These are phyloP conservation scores for Phytophthora fragariaefolia DNA, from an alignment of 352 stramenopile species.

Conservation along the genomic window DNA sequence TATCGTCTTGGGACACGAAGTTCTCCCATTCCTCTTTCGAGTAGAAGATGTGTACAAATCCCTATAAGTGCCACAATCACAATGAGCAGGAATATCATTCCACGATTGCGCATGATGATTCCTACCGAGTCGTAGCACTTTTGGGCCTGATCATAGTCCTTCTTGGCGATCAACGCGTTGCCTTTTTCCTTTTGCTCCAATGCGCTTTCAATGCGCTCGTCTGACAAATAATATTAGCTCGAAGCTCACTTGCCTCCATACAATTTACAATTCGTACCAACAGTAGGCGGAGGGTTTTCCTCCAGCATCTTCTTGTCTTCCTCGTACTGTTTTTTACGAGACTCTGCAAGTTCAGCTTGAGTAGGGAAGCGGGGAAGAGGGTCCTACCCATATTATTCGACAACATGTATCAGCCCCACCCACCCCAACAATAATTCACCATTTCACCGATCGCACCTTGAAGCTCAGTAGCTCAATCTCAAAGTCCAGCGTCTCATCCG, in stretches of 20 bases:
- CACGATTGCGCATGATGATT: too few species aligned
- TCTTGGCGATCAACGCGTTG: constrained; percentile 66
- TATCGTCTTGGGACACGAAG: constrained; percentile 72
- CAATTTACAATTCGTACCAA: constrained; percentile 50
- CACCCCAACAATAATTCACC: background rate
- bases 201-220: constrained; percentile 72
- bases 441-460: constrained; percentile 45
- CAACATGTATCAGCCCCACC: constrained; percentile 1
- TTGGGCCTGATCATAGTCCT: constrained; percentile 81
- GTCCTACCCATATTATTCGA: constrained; percentile 44
- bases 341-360: constrained; percentile 84
- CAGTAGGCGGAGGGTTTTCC: constrained; percentile 80
- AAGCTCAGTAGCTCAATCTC: constrained; percentile 87
- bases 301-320: constrained; percentile 88
- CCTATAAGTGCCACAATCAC: constrained; percentile 44
- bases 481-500: constrained; percentile 87
- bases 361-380: constrained; percentile 82
- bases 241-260: background rate
- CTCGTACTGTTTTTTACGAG: constrained; percentile 80
- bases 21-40: constrained; percentile 88
- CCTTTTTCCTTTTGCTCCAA: constrained; percentile 85
- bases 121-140: constrained; percentile 90
- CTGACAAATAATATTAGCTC: constrained; percentile 31
- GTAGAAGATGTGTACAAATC: constrained; percentile 90
- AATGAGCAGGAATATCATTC: constrained; percentile 8